Evolutionary conservation across 495 filamentous ascomycete species (phyloP).

Genomic region (Lophiotrema nucula): DNA sequence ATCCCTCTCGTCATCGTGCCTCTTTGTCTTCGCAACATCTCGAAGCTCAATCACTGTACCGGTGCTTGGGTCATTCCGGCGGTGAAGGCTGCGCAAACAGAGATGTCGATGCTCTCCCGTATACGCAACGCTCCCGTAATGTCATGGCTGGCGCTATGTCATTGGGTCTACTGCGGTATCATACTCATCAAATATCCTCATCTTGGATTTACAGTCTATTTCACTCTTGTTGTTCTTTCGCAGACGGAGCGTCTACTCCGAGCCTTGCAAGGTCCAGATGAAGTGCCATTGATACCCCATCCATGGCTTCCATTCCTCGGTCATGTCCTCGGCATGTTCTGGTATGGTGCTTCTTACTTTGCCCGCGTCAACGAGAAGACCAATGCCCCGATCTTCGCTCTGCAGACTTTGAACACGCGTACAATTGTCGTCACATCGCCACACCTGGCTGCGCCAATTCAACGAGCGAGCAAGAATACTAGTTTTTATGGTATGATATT

Average conservation of each 20-base stretch:
- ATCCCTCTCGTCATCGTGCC: no score
- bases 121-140: no score
- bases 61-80: no score
- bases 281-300: slow-evolving; percentile 46
- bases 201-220: no score
- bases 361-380: slow-evolving; percentile 3
- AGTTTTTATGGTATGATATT: slow-evolving; percentile 42
- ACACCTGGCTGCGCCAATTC: slow-evolving; percentile 44
- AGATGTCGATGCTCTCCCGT: no score
- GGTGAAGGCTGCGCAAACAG: no score
- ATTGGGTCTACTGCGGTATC: no score
- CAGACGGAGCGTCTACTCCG: slow-evolving; percentile 7
- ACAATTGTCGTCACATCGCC: slow-evolving; percentile 49
- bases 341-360: slow-evolving; percentile 46
- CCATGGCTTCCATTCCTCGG: slow-evolving; percentile 48
- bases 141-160: no score
- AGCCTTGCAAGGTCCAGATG: slow-evolving; percentile 40
- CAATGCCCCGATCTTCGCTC: slow-evolving; percentile 43
- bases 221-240: background rate
- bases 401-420: slow-evolving; percentile 44
- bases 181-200: no score
- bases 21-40: no score
- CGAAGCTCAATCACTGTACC: no score
- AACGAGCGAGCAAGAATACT: slow-evolving; percentile 44
- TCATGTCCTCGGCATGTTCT: slow-evolving; percentile 46